Evolutionary conservation across 2,329 filamentous ascomycete species (phyloP).

Genomic region (Proliferodiscus dingleyae): DNA sequence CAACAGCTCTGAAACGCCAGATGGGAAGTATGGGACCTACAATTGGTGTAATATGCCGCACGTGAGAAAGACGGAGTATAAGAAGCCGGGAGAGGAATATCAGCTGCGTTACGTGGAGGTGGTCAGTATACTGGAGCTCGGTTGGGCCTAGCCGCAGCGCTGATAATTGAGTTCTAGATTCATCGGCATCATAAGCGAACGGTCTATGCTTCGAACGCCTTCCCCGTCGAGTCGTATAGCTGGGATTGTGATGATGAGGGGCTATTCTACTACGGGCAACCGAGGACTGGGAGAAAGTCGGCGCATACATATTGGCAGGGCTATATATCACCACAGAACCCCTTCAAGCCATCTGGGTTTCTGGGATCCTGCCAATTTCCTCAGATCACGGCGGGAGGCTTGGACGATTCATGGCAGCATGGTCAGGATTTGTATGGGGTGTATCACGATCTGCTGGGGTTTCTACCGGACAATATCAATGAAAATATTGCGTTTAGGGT

Average conservation of each 20-base stretch:
- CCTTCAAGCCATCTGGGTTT: conserved; percentile 62
- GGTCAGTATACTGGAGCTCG: conserved; percentile 40
- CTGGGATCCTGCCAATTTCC: conserved; percentile 74
- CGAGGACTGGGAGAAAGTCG: conserved; percentile 45
- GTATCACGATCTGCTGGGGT: conserved; percentile 63
- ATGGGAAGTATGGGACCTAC: conserved; percentile 56
- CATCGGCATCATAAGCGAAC: conserved; percentile 84
- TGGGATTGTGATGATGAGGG: conserved; percentile 71
- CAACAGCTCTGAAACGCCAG: conserved; percentile 57
- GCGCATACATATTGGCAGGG: conserved; percentile 62
- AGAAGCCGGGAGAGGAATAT: conserved; percentile 48
- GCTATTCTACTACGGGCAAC: conserved; percentile 64
- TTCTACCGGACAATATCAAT: conserved; percentile 52
- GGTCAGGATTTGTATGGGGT: conserved; percentile 73
- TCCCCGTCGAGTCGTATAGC: conserved; percentile 65
- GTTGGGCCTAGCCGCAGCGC: neutral
- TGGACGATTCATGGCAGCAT: conserved; percentile 72
- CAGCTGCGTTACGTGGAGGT: conserved; percentile 71
- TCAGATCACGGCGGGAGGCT: conserved; percentile 67
- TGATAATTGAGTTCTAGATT: conserved; percentile 44
- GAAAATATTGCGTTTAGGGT: conserved; percentile 61
- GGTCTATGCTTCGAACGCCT: conserved; percentile 72
- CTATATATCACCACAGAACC: conserved; percentile 58
- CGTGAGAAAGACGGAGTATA: conserved; percentile 63
- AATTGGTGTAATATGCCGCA: conserved; percentile 87